These are phyloP conservation scores for Volvox carteri DNA, from an alignment of 163 green algal species.

Conservation along the genomic window DNA sequence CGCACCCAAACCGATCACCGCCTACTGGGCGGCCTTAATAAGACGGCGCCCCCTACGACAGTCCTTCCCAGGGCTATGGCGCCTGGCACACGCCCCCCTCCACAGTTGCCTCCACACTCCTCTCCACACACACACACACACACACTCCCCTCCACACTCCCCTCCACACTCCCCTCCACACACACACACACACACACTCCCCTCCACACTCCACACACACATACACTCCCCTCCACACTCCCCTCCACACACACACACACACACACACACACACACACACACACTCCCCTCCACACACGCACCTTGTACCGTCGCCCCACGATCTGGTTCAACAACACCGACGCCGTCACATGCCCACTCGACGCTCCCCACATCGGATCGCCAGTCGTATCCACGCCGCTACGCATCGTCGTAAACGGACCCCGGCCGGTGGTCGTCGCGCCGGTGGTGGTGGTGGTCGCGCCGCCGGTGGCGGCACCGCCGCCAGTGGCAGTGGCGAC, in stretches of 20 bases:
- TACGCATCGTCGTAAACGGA: slow-evolving; percentile 1
- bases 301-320: slow-evolving; percentile 49
- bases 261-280: no score
- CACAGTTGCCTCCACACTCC: no score
- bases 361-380: background rate
- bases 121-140: slow-evolving; percentile 2
- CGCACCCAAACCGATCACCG: no score
- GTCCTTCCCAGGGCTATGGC: no score
- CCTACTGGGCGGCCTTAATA: no score
- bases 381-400: slow-evolving; percentile 11
- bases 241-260: background rate
- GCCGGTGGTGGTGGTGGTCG: background rate
- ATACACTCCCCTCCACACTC: background rate
- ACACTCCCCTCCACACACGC: background rate
- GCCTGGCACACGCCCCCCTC: no score
- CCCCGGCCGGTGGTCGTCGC: background rate
- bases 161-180: background rate
- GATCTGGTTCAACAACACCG: slow-evolving; percentile 45
- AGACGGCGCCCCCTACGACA: no score
- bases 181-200: background rate
- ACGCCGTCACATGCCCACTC: slow-evolving; percentile 46
- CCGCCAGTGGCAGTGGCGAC: background rate
- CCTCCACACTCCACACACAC: background rate
- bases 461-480: background rate
- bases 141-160: background rate